Conservation (phyloP, 2,329 filamentous ascomycete species). For the Xylariaceae sp. region DNA sequence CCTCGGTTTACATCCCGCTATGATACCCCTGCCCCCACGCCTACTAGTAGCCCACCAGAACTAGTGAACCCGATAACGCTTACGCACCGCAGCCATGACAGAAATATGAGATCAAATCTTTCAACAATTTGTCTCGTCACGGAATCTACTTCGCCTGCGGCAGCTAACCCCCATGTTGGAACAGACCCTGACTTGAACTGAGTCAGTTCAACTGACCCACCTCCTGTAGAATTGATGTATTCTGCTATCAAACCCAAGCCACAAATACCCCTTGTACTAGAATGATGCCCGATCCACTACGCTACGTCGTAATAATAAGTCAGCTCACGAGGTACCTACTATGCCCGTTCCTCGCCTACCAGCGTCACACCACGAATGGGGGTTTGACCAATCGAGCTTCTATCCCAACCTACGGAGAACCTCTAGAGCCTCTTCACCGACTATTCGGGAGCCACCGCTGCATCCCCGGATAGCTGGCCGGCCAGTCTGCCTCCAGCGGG, state of each 20-base stretch:
- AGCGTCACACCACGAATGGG: background rate
- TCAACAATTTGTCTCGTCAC: slow-evolving; percentile 4
- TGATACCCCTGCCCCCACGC: too few relatives aligned
- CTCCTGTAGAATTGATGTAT: background rate
- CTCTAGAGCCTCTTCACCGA: slow-evolving; percentile 20
- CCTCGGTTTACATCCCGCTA: too few relatives aligned
- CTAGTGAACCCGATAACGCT: too few relatives aligned
- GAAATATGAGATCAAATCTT: too few relatives aligned
- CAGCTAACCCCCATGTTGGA: slow-evolving; percentile 4
- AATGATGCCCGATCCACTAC: background rate
- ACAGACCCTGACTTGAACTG: slow-evolving; percentile 1
- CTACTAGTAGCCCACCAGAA: too few relatives aligned
- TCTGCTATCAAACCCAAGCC: background rate
- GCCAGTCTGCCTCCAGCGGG: slow-evolving; percentile 18
- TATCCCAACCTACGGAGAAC: background rate
- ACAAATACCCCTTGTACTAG: slow-evolving; percentile 9
- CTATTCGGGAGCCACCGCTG: slow-evolving; percentile 23
- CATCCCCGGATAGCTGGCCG: slow-evolving; percentile 16
- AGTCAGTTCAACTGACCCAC: too few relatives aligned
- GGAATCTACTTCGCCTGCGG: slow-evolving; percentile 6
- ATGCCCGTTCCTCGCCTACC: background rate
- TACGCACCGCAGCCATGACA: background rate
- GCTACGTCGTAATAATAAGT: too few relatives aligned
- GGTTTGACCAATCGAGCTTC: slow-evolving; percentile 4
- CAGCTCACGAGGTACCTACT: background rate